A percentile compares a stretch with the other conserved stretches of the same genome.
phyloP scores from a whole-genome alignment of 345 rosid genomes.

The Rubroshorea leprosula region DNA sequence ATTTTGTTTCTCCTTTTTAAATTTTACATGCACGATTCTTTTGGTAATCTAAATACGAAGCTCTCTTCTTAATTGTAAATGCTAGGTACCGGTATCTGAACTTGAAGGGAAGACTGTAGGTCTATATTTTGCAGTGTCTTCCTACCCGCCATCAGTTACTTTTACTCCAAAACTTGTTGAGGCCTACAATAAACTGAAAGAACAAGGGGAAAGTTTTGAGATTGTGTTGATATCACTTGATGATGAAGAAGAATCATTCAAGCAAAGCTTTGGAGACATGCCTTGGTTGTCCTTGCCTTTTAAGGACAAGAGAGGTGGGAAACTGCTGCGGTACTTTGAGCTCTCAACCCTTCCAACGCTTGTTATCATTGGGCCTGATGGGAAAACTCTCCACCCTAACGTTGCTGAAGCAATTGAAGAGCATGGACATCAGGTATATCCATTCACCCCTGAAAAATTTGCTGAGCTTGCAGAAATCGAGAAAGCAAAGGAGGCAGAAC shows the following conservation, averaged over 20 bases:
- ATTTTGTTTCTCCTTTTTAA: too few species aligned
- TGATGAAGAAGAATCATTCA: slow-evolving; percentile 41
- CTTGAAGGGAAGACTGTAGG: slow-evolving; percentile 63
- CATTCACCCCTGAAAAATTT: slow-evolving; percentile 58
- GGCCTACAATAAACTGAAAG: slow-evolving; percentile 39
- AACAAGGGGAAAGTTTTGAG: slow-evolving; percentile 45
- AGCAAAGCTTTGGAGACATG: slow-evolving; percentile 34
- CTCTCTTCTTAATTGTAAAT: neutral
- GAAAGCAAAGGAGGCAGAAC: slow-evolving; percentile 35
- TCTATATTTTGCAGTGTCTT: slow-evolving; percentile 36
- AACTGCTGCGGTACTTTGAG: slow-evolving; percentile 48
- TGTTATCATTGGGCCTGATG: slow-evolving; percentile 62
- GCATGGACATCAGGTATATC: slow-evolving; percentile 49
- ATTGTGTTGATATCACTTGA: slow-evolving; percentile 54
- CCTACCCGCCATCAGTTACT: slow-evolving; percentile 21
- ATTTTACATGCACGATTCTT: neutral
- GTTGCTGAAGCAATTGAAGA: slow-evolving; percentile 52
- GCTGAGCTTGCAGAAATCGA: slow-evolving; percentile 45
- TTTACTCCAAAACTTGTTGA: slow-evolving; percentile 42
- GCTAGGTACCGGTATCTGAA: slow-evolving; percentile 48
- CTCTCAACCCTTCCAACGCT: slow-evolving; percentile 41
- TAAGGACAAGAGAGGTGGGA: slow-evolving; percentile 35
- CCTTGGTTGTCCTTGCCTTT: slow-evolving; percentile 67
- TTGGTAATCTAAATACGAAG: neutral
- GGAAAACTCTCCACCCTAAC: slow-evolving; percentile 46